Evolutionary conservation across 2,329 filamentous ascomycete species (phyloP).

Genomic region (Fusarium ramigenum): DNA sequence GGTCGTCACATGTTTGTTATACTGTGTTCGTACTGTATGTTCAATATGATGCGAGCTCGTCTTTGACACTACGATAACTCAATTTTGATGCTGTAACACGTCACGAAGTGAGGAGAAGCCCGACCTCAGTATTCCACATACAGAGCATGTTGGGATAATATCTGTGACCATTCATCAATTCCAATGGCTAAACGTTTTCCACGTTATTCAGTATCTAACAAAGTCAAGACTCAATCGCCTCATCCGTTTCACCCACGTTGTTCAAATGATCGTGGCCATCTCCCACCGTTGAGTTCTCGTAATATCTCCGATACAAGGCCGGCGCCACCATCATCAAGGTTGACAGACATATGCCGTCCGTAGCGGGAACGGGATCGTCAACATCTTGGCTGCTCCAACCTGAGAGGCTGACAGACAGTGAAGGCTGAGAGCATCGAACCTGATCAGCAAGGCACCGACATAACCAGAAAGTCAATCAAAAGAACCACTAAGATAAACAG

Average conservation of each 20-base stretch:
- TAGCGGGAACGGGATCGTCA: constrained; percentile 12
- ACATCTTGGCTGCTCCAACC: not conserved
- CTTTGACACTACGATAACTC: constrained; percentile 15
- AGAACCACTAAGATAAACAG: not conserved
- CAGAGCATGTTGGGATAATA: not conserved
- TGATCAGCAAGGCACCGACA: constrained; percentile 15
- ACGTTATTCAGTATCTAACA: constrained; percentile 1
- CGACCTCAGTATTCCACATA: not conserved
- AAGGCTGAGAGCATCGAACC: not conserved
- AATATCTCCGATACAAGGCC: constrained; percentile 30
- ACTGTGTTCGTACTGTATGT: constrained; percentile 30
- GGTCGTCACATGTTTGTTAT: constrained; percentile 24
- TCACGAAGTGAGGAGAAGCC: constrained; percentile 17
- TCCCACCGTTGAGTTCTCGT: not conserved
- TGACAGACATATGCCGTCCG: constrained; percentile 8
- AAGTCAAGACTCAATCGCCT: constrained; percentile 3
- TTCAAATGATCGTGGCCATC: not conserved
- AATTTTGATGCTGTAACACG: constrained; percentile 13
- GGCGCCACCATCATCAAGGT: constrained; percentile 29
- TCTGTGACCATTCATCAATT: not conserved
- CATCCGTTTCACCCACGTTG: constrained; percentile 10
- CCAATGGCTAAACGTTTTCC: not conserved
- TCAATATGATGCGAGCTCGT: not conserved
- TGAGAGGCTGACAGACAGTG: not conserved
- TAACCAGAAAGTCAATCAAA: not conserved